Percentiles rank a stretch among this genome's conserved stretches.
Evolutionary conservation across 441 rosid species (phyloP).

Genomic region (Bruguiera hainesii): DNA sequence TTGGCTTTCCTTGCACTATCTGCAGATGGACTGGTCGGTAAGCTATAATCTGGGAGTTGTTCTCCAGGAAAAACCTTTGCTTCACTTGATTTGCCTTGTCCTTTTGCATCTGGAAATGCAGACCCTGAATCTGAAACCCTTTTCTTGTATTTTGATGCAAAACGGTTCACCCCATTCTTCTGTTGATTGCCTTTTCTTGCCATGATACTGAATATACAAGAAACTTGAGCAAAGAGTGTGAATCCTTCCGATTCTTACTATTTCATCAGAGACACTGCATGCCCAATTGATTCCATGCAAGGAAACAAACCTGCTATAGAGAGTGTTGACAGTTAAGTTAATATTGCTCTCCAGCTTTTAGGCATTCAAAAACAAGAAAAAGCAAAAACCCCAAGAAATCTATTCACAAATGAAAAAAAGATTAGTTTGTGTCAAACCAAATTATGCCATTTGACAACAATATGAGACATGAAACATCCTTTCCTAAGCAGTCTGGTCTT

Average conservation of each 20-base stretch:
- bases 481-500: too few relatives aligned
- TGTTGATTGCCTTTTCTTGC: conserved; percentile 86
- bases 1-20: conserved; percentile 21
- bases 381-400: too few relatives aligned
- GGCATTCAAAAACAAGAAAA: too few relatives aligned
- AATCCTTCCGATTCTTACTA: conserved; percentile 26
- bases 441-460: too few relatives aligned
- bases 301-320: conserved; percentile 26
- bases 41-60: conserved; percentile 43
- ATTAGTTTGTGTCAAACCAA: too few relatives aligned
- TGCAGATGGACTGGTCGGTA: conserved; percentile 20
- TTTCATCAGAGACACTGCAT: conserved; percentile 14
- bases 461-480: too few relatives aligned
- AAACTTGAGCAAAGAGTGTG: conserved; percentile 14
- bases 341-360: too few relatives aligned
- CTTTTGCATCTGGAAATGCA: conserved; percentile 31
- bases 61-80: conserved; percentile 44
- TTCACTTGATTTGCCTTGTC: conserved; percentile 42
- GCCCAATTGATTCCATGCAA: conserved; percentile 19
- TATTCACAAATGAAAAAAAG: too few relatives aligned
- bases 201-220: conserved; percentile 32
- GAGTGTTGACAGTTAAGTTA: conserved; percentile 10
- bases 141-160: conserved; percentile 43
- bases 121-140: conserved; percentile 47
- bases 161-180: conserved; percentile 65